Evolutionary conservation across 805 yeast genomes (phyloP).

Genomic region (Zygosaccharomyces rouxii): DNA sequence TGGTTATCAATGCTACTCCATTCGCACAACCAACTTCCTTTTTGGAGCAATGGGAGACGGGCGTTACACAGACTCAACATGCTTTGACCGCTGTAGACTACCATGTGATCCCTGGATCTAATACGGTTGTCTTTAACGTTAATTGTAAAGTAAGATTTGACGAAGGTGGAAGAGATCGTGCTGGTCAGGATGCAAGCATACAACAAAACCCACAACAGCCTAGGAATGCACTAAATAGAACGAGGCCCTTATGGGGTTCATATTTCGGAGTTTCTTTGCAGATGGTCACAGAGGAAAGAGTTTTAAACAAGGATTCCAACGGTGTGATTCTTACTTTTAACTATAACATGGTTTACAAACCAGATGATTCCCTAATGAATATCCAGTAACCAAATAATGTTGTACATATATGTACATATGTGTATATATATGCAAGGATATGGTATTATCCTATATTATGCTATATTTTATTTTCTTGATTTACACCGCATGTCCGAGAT

Average conservation of each 20-base stretch:
- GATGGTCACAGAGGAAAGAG: slow-evolving; percentile 50
- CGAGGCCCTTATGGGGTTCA: slow-evolving; percentile 60
- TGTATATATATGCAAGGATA: neutral
- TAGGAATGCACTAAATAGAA: slow-evolving; percentile 19
- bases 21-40: slow-evolving; percentile 30
- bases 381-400: slow-evolving; percentile 7
- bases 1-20: slow-evolving; percentile 32
- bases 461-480: neutral
- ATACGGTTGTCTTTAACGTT: slow-evolving; percentile 46
- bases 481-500: neutral
- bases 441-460: neutral
- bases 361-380: slow-evolving; percentile 45
- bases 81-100: slow-evolving; percentile 59
- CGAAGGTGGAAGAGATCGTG: slow-evolving; percentile 64
- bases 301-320: slow-evolving; percentile 35
- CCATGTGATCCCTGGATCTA: slow-evolving; percentile 65
- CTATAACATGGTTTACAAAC: slow-evolving; percentile 62
- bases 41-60: slow-evolving; percentile 32
- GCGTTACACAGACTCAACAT: slow-evolving; percentile 49
- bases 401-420: neutral
- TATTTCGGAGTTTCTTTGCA: slow-evolving; percentile 65
- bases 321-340: slow-evolving; percentile 51
- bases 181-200: slow-evolving; percentile 61
- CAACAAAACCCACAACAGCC: slow-evolving; percentile 13
- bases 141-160: slow-evolving; percentile 66